phyloP scores from a whole-genome alignment of 768 basidiomycete species.

The Lentinus brumalis region DNA sequence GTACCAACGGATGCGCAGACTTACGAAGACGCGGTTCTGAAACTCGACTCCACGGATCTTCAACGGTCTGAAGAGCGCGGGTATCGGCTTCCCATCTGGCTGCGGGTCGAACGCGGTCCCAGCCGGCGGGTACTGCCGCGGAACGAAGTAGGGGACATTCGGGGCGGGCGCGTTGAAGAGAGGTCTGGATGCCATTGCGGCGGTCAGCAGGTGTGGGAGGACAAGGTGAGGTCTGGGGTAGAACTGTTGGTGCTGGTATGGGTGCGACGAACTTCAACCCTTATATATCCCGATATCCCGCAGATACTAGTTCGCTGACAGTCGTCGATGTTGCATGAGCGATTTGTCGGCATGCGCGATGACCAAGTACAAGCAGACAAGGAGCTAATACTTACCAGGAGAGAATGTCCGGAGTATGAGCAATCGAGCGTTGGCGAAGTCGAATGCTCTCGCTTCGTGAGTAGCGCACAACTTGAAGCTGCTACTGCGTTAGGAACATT shows the following conservation, averaged over 20 bases:
- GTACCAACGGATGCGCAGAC: not conserved
- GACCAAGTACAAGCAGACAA: not conserved
- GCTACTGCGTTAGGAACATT: too few species aligned
- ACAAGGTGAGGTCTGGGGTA: too few species aligned
- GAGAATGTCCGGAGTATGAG: too few species aligned
- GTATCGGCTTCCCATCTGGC: slow-evolving; percentile 41
- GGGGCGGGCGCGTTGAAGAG: slow-evolving; percentile 42
- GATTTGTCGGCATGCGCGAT: not conserved
- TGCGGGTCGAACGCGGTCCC: slow-evolving; percentile 48
- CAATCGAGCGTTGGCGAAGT: too few species aligned
- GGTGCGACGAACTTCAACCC: too few species aligned
- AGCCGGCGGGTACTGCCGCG: slow-evolving; percentile 44
- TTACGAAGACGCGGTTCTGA: slow-evolving; percentile 32
- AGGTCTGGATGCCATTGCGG: not conserved
- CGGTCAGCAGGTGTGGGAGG: too few species aligned
- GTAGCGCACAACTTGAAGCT: too few species aligned
- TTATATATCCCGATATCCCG: not conserved
- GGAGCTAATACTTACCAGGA: too few species aligned
- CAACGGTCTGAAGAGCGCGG: slow-evolving; percentile 54
- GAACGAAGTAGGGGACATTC: slow-evolving; percentile 48
- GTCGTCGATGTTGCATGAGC: not conserved
- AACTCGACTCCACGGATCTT: slow-evolving; percentile 39
- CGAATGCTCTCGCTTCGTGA: too few species aligned
- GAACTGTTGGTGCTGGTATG: not conserved
- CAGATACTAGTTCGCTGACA: not conserved